Percentiles rank a stretch among this genome's conserved stretches.
These are phyloP conservation scores for Vigna nakashimae DNA, from an alignment of 306 rosid genomes.

Conservation along the genomic window DNA sequence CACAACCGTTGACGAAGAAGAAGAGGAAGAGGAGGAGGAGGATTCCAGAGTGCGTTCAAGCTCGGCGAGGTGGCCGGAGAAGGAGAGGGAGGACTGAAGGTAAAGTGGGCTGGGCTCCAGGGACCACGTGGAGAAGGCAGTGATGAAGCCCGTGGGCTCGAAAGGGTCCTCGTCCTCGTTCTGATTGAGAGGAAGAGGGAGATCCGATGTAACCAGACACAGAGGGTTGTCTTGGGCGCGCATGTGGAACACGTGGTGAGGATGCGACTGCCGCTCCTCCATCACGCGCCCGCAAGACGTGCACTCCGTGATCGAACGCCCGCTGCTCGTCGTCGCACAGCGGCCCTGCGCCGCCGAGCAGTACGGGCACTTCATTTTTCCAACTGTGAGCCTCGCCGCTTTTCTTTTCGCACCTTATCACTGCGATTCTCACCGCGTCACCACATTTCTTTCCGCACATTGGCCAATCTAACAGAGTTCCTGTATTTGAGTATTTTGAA, in stretches of 20 bases:
- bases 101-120: conserved; percentile 84
- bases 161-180: conserved; percentile 79
- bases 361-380: conserved; percentile 86
- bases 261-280: conserved; percentile 84
- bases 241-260: conserved; percentile 86
- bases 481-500: too few species aligned
- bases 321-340: conserved; percentile 76
- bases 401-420: neutral
- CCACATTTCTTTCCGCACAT: neutral
- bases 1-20: conserved; percentile 74
- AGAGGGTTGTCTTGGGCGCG: conserved; percentile 97
- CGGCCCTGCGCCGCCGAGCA: conserved; percentile 85
- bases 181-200: conserved; percentile 72
- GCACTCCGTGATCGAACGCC: conserved; percentile 85
- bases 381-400: neutral
- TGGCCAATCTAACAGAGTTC: too few species aligned
- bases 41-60: conserved; percentile 89
- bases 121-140: conserved; percentile 95
- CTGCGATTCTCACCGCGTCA: neutral
- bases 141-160: conserved; percentile 93
- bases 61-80: conserved; percentile 96
- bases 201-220: conserved; percentile 89
- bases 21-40: conserved; percentile 60
- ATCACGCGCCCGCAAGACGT: conserved; percentile 88
- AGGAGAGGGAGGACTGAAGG: conserved; percentile 79